phyloP scores from a whole-genome alignment of 345 rosid genomes.

The Stellera chamaejasme region DNA sequence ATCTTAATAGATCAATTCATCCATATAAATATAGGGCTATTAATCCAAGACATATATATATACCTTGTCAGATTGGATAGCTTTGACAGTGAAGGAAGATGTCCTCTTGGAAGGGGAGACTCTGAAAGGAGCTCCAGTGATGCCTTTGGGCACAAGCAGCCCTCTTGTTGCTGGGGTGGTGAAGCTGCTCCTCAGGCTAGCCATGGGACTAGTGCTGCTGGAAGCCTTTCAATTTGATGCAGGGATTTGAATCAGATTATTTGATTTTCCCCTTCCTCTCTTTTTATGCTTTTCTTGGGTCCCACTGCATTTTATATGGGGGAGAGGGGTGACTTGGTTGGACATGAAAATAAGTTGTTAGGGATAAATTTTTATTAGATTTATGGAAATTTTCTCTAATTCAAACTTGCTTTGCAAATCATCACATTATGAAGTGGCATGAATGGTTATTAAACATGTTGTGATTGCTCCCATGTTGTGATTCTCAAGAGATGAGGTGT shows the following conservation, averaged over 20 bases:
- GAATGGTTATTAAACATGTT: not conserved
- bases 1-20: no score
- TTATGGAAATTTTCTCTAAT: slow-evolving; percentile 9
- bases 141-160: slow-evolving; percentile 45
- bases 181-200: slow-evolving; percentile 74
- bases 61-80: slow-evolving; percentile 74
- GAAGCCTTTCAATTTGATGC: slow-evolving; percentile 29
- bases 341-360: not conserved
- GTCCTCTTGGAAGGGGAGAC: slow-evolving; percentile 46
- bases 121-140: slow-evolving; percentile 58
- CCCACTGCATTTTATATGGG: not conserved
- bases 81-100: slow-evolving; percentile 59
- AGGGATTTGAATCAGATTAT: slow-evolving; percentile 11
- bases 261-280: not conserved
- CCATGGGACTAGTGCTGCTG: slow-evolving; percentile 81
- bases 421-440: not conserved
- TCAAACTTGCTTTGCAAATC: no score
- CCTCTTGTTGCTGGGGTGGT: slow-evolving; percentile 36
- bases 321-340: not conserved
- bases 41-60: not conserved
- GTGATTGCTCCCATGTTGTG: slow-evolving; percentile 11
- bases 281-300: not conserved
- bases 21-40: no score
- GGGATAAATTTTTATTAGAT: not conserved
- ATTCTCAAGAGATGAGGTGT: slow-evolving; percentile 24